Percentiles rank a stretch among this genome's conserved stretches.
These are phyloP conservation scores for Triticum dicoccoides DNA, from an alignment of 176 grass and related monocot species.

Conservation along the genomic window DNA sequence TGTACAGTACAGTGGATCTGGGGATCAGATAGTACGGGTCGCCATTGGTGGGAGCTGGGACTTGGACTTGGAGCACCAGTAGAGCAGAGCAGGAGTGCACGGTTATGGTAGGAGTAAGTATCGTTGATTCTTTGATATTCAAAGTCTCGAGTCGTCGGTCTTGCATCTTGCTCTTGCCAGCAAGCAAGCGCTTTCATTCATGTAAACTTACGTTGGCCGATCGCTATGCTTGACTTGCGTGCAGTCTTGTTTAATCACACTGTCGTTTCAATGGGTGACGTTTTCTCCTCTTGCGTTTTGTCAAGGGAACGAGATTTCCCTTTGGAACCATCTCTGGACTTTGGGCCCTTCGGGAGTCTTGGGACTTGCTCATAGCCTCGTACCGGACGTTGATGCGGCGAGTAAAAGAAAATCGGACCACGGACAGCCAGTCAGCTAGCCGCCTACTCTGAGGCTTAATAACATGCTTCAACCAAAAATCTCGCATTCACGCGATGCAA, in stretches of 20 bases:
- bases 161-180: neutral
- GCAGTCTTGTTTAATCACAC: neutral
- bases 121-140: neutral
- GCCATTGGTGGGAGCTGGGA: neutral
- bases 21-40: neutral
- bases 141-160: conserved; percentile 1
- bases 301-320: neutral
- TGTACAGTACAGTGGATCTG: neutral
- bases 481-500: no score
- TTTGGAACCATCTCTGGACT: neutral
- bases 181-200: neutral
- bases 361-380: neutral
- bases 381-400: no score
- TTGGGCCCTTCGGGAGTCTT: neutral
- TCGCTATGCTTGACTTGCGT: neutral
- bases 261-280: neutral
- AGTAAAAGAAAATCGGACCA: neutral
- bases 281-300: neutral
- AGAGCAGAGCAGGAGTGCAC: no score
- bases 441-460: no score
- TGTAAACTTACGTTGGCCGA: neutral
- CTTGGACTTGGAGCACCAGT: no score
- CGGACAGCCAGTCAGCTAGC: no score
- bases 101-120: no score
- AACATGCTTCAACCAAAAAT: no score